Evolutionary conservation across 2,329 filamentous ascomycete genomes (phyloP).

Genomic region (Curvularia lunata): DNA sequence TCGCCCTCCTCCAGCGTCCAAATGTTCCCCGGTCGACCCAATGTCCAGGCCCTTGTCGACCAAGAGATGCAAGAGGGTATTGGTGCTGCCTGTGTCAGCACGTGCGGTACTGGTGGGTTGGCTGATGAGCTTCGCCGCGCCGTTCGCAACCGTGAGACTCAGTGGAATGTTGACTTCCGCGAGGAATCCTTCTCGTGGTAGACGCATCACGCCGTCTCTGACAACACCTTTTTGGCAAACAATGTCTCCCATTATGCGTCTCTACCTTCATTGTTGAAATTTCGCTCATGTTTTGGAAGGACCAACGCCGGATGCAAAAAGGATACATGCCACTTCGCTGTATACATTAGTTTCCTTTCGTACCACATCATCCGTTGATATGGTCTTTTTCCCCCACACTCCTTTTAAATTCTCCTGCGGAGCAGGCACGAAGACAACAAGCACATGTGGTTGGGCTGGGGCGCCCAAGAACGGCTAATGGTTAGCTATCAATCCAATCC

Average conservation of each 20-base stretch:
- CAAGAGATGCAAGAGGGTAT: conserved; percentile 82
- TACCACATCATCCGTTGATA: conserved; percentile 22
- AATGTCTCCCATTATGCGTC: conserved; percentile 21
- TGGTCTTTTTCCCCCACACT: conserved; percentile 22
- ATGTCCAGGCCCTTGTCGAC: conserved; percentile 77
- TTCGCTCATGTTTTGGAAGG: conserved; percentile 12
- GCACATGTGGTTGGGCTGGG: conserved; percentile 7
- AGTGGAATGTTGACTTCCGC: conserved; percentile 75
- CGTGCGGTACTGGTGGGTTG: conserved; percentile 75
- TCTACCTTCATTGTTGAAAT: conserved; percentile 11
- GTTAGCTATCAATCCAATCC: conserved; percentile 27
- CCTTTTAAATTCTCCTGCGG: conserved; percentile 23
- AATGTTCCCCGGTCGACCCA: conserved; percentile 89
- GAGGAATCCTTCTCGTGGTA: conserved; percentile 78
- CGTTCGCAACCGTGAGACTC: conserved; percentile 68
- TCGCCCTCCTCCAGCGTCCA: conserved; percentile 80
- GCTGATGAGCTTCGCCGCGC: conserved; percentile 76
- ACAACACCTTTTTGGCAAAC: conserved; percentile 21
- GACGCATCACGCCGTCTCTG: conserved; percentile 12
- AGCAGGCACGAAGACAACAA: conserved; percentile 24
- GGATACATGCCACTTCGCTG: conserved; percentile 31
- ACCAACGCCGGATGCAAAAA: conserved; percentile 20
- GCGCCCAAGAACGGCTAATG: conserved; percentile 4
- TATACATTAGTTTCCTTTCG: conserved; percentile 38
- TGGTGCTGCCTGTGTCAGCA: conserved; percentile 86